Evolutionary conservation across 2,329 filamentous ascomycete genomes (phyloP).

Genomic region (Penicillium expansum): DNA sequence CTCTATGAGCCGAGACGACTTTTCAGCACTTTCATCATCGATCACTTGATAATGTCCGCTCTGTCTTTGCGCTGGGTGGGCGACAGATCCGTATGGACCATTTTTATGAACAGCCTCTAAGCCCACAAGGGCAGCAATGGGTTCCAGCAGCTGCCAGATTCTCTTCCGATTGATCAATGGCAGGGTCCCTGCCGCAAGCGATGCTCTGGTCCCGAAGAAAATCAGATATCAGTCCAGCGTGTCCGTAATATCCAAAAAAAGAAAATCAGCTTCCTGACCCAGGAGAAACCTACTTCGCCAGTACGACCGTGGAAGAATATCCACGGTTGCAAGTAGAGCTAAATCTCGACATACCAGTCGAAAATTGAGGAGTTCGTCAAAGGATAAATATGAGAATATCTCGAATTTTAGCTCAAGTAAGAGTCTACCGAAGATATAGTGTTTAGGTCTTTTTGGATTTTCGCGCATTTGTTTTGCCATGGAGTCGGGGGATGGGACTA

Average conservation of each 20-base stretch:
- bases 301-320: background rate
- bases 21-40: background rate
- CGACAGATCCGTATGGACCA: background rate
- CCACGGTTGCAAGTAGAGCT: background rate
- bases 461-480: background rate
- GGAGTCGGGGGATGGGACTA: background rate
- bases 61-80: background rate
- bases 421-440: background rate
- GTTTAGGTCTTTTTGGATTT: background rate
- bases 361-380: background rate
- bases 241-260: background rate
- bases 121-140: background rate
- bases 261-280: background rate
- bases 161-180: background rate
- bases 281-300: background rate
- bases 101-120: background rate
- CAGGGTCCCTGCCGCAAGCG: background rate
- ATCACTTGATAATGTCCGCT: background rate
- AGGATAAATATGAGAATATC: background rate
- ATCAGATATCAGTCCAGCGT: background rate
- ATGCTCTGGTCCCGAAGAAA: background rate
- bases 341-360: background rate
- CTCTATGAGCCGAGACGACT: background rate
- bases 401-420: background rate
- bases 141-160: background rate